Percentiles rank a stretch among this genome's conserved stretches.
Conservation (phyloP, 371 early-diverging fungal species). For the Actinomucor elegans region DNA sequence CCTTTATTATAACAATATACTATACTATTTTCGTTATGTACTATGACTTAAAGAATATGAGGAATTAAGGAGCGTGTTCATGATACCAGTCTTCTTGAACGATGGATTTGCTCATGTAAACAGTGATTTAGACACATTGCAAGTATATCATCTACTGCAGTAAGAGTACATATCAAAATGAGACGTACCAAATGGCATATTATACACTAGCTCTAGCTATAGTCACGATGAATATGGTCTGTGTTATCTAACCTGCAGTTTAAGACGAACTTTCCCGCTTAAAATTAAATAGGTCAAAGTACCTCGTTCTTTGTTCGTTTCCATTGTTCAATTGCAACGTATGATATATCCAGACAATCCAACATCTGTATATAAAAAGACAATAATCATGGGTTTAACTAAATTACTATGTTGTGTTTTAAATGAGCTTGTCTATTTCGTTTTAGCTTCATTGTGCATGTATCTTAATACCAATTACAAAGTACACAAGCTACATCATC, state of each 20-base stretch:
- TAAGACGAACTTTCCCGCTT: no score
- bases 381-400: neutral
- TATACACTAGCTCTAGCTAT: no score
- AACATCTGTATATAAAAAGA: neutral
- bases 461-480: no score
- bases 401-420: neutral
- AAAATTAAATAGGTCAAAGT: neutral
- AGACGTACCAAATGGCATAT: neutral
- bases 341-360: constrained; percentile 1
- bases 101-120: no score
- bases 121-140: no score
- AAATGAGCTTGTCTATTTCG: no score
- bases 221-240: neutral
- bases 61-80: neutral
- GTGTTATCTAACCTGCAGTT: no score
- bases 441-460: no score
- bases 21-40: neutral
- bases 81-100: neutral
- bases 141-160: no score
- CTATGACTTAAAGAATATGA: neutral
- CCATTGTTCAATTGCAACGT: neutral
- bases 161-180: neutral
- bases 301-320: no score
- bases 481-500: no score
- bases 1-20: neutral